phyloP scores from a whole-genome alignment of 805 yeast species.

The Starmerella bombi region DNA sequence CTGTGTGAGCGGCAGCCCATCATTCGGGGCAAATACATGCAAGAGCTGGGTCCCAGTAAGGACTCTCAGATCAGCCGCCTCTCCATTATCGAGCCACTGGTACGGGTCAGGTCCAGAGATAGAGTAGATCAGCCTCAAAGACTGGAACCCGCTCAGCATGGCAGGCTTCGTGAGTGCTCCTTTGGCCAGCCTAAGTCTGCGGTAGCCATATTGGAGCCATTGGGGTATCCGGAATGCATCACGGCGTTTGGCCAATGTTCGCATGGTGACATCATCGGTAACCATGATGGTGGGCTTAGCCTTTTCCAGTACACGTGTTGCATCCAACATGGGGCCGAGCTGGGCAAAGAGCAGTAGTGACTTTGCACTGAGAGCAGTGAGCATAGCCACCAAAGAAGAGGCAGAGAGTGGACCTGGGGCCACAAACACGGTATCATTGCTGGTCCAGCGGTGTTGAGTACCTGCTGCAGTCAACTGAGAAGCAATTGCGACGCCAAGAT shows the following conservation, averaged over 20 bases:
- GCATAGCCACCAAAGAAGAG: conserved; percentile 22
- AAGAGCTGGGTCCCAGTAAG: conserved; percentile 28
- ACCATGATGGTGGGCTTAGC: conserved; percentile 24
- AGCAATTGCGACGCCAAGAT: conserved; percentile 28
- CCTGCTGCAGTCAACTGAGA: conserved; percentile 29
- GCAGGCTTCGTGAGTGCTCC: conserved; percentile 23
- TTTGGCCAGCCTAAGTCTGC: conserved; percentile 18
- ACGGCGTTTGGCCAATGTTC: conserved; percentile 21
- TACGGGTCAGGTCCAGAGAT: conserved; percentile 18
- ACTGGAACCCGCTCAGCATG: conserved; percentile 19
- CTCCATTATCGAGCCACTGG: conserved; percentile 18
- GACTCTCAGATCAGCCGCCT: conserved; percentile 21
- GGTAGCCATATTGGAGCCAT: conserved; percentile 13
- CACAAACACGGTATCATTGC: conserved; percentile 24
- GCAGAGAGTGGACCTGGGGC: conserved; percentile 23
- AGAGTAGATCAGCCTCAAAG: conserved; percentile 25
- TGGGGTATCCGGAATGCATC: conserved; percentile 18
- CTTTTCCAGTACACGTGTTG: conserved; percentile 18
- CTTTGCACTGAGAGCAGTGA: conserved; percentile 25
- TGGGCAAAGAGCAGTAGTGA: conserved; percentile 17
- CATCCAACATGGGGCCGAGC: conserved; percentile 16
- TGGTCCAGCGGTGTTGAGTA: conserved; percentile 22
- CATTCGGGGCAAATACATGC: conserved; percentile 24
- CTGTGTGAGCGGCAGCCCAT: conserved; percentile 28
- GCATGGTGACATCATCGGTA: conserved; percentile 24